Evolutionary conservation across 306 rosid species (phyloP), one percentile per base, ranked within the genome.

Genomic region (Prunus salicina): DNA sequence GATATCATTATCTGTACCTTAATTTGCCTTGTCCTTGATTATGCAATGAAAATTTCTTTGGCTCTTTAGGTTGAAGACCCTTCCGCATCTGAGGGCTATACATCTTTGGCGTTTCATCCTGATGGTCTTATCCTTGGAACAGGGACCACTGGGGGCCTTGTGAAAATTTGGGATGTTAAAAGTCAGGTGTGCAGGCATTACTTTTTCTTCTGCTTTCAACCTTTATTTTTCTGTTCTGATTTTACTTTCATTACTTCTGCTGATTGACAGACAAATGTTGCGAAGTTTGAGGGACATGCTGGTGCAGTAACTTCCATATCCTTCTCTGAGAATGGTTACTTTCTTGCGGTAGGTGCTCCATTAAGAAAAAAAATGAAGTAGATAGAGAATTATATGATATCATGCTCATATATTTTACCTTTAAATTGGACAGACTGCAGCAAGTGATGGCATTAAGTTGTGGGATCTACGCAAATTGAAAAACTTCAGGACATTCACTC

Each of bases 71-170:
- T 96, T 72, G 82, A 81, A 2, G 99, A 93, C 78, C 19, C 87
- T 28, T 64, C 96, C 10, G 94, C 84, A 55, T 69, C 91, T 38
- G 91, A 88, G 73, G 99, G 99, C 65, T 96, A 92, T 79, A 86
- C 99, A 15, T 91, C 99, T 64, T 98, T 97, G 51, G 99, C 98
- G 69, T 96, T 96, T 85, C 99, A 96, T 78, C 99, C 99, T 18
- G 99, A 96, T 82, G 99, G 99, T 76, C 94, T 96, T 64, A 96
- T 96, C 86, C 96, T 96, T n/a, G 99, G 99, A 76, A 93, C 99
- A 6, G 99, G 99, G 80, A 92, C 99, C 22, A 80, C 94, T 2
- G 97, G 85, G 63, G 87, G 93, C 63, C 75, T 91, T 81, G 99
- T 96, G 69, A 96, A 93, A 80, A 92, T 96, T 71, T 96, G 99